These are phyloP conservation scores for Penicillium sumatraense DNA, from an alignment of 2,329 filamentous ascomycete species.

Conservation along the genomic window DNA sequence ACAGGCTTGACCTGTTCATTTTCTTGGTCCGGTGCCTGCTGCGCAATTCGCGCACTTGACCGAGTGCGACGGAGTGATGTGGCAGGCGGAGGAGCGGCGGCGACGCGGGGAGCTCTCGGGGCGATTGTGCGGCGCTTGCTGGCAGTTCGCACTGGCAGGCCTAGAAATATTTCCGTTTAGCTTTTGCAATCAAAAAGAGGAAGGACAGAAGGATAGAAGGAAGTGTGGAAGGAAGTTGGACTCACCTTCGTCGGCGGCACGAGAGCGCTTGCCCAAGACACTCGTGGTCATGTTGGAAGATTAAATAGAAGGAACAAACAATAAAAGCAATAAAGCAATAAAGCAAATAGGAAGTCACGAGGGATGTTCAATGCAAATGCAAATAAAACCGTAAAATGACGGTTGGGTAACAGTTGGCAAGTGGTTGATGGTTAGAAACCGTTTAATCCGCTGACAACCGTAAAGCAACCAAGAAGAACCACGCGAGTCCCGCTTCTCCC, in stretches of 20 bases:
- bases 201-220: neutral
- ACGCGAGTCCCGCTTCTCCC: neutral
- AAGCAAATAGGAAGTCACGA: neutral
- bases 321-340: neutral
- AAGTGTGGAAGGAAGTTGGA: slow-evolving; percentile 12
- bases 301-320: slow-evolving; percentile 22
- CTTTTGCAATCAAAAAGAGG: neutral
- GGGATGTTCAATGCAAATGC: neutral
- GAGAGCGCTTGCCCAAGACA: slow-evolving; percentile 51
- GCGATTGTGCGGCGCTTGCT: slow-evolving; percentile 55
- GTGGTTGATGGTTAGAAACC: too few species aligned
- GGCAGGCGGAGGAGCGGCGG: slow-evolving; percentile 20
- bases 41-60: slow-evolving; percentile 39
- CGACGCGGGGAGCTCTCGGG: slow-evolving; percentile 45
- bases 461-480: neutral
- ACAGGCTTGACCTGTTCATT: slow-evolving; percentile 28
- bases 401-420: too few species aligned
- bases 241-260: slow-evolving; percentile 48
- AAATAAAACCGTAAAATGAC: slow-evolving; percentile 20
- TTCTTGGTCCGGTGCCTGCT: slow-evolving; percentile 30
- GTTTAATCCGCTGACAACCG: too few species aligned
- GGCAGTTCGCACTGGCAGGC: slow-evolving; percentile 41
- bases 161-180: slow-evolving; percentile 24
- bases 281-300: slow-evolving; percentile 42
- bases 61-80: slow-evolving; percentile 38